A percentile compares a stretch with the other conserved stretches of the same genome.
These are phyloP conservation scores for Cladophialophora immunda DNA, from an alignment of 2,329 filamentous ascomycete species.

Conservation along the genomic window DNA sequence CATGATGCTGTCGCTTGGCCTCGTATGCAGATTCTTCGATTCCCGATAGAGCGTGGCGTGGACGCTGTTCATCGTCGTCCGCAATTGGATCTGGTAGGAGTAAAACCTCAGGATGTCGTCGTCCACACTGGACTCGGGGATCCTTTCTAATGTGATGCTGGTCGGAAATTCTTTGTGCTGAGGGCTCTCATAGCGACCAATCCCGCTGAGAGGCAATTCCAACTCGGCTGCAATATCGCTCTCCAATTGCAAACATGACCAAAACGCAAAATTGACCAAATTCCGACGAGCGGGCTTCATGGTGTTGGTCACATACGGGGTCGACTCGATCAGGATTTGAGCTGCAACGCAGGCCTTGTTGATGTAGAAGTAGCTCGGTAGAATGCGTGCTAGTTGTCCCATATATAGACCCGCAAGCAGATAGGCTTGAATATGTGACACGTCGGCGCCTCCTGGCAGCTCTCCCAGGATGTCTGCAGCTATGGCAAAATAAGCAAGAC, in stretches of 20 bases:
- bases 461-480: constrained; percentile 87
- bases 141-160: constrained; percentile 29
- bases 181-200: constrained; percentile 63
- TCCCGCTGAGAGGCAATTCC: constrained; percentile 68
- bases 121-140: constrained; percentile 25
- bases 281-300: constrained; percentile 47
- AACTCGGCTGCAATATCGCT: constrained; percentile 94
- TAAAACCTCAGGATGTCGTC: constrained; percentile 55
- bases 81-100: constrained; percentile 68
- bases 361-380: constrained; percentile 83
- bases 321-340: constrained; percentile 77
- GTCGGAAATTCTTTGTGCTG: constrained; percentile 42
- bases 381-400: constrained; percentile 83
- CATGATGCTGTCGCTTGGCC: constrained; percentile 45
- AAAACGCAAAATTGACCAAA: constrained; percentile 79
- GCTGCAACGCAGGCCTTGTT: constrained; percentile 67
- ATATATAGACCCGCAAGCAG: constrained; percentile 88
- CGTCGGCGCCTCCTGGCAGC: constrained; percentile 77
- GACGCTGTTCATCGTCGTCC: constrained; percentile 50
- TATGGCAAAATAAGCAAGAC: constrained; percentile 86
- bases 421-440: constrained; percentile 84
- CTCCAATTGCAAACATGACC: constrained; percentile 93
- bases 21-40: constrained; percentile 52
- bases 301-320: constrained; percentile 29
- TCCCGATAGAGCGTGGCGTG: constrained; percentile 51